phyloP scores from a whole-genome alignment of 2,329 filamentous ascomycete genomes.

The Bipolaris cookei region DNA sequence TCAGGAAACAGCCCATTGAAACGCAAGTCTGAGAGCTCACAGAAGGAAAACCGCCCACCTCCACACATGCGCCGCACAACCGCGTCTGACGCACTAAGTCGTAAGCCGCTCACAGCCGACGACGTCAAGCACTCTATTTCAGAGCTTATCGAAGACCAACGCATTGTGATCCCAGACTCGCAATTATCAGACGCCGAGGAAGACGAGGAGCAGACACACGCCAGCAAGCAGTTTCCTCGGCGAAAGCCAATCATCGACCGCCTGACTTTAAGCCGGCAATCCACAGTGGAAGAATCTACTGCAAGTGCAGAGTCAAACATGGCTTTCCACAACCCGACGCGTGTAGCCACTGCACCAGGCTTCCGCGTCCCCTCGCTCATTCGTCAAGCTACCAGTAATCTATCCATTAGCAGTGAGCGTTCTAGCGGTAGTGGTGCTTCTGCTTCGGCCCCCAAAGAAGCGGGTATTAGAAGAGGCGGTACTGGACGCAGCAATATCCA shows the following conservation, averaged over 20 bases:
- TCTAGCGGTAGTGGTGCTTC: slow-evolving; percentile 34
- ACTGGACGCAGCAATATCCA: slow-evolving; percentile 67
- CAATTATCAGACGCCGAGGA: slow-evolving; percentile 50
- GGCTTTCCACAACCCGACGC: slow-evolving; percentile 61
- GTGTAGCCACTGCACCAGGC: slow-evolving; percentile 40
- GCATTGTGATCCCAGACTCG: slow-evolving; percentile 63
- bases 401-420: slow-evolving; percentile 42
- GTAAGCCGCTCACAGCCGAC: slow-evolving; percentile 74
- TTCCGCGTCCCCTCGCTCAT: slow-evolving; percentile 76
- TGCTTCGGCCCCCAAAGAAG: slow-evolving; percentile 28
- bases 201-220: slow-evolving; percentile 29
- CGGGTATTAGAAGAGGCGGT: slow-evolving; percentile 55
- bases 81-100: slow-evolving; percentile 58
- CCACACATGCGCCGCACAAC: slow-evolving; percentile 67
- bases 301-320: slow-evolving; percentile 50
- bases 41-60: slow-evolving; percentile 56
- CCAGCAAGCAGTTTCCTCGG: slow-evolving; percentile 45
- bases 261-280: slow-evolving; percentile 69
- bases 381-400: slow-evolving; percentile 71
- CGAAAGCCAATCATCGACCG: slow-evolving; percentile 69
- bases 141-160: slow-evolving; percentile 74
- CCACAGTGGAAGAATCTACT: slow-evolving; percentile 35
- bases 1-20: slow-evolving; percentile 42
- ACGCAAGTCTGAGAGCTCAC: slow-evolving; percentile 52
- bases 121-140: slow-evolving; percentile 86